These are phyloP conservation scores for Extremus antarcticus DNA, from an alignment of 495 filamentous ascomycete species.

Conservation along the genomic window DNA sequence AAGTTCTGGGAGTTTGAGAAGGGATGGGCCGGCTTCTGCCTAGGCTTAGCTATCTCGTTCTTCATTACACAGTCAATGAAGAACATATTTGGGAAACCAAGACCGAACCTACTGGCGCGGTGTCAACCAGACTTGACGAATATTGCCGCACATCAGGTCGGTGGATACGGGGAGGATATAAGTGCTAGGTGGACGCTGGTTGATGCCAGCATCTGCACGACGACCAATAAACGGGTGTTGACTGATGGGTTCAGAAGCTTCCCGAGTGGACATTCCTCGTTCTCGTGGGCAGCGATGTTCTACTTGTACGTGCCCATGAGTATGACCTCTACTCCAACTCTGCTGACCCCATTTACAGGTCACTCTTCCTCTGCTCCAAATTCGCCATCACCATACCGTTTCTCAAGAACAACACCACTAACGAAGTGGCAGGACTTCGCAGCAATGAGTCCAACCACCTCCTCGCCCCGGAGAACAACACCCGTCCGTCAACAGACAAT, in stretches of 20 bases:
- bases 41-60: conserved; percentile 44
- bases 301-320: no score
- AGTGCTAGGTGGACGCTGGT: conserved; percentile 40
- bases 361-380: conserved; percentile 48
- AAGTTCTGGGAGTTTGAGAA: conserved; percentile 47
- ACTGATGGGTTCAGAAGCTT: conserved; percentile 57
- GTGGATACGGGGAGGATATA: conserved; percentile 40
- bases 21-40: conserved; percentile 51
- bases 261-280: conserved; percentile 58
- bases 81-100: conserved; percentile 50
- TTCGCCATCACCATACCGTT: conserved; percentile 48
- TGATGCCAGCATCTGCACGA: conserved; percentile 42
- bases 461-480: not conserved
- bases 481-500: conserved; percentile 12
- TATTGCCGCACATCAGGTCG: conserved; percentile 35
- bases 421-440: not conserved
- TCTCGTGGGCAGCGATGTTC: conserved; percentile 50
- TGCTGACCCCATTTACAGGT: conserved; percentile 46
- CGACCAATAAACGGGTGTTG: conserved; percentile 30
- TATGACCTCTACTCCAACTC: no score
- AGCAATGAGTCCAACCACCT: conserved; percentile 7
- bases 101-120: conserved; percentile 52
- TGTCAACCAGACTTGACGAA: conserved; percentile 46
- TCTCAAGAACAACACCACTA: conserved; percentile 3
- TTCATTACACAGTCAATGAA: conserved; percentile 54